Conservation (phyloP, 2,329 filamentous ascomycete genomes). For the Lecanicillium sp. region DNA sequence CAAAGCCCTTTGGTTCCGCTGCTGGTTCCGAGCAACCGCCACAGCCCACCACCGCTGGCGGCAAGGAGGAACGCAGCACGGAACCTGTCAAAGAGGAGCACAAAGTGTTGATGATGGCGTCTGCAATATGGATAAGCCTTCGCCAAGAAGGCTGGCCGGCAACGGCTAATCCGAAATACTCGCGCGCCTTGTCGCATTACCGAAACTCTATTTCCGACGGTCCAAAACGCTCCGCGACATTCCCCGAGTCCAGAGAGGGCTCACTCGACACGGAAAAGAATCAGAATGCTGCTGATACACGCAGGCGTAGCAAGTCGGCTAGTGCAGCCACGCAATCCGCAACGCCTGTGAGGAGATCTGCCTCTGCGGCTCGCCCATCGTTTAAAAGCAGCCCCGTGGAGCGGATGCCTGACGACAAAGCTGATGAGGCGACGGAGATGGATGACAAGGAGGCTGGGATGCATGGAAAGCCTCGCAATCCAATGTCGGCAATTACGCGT, state of each 20-base stretch:
- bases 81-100: slow-evolving; percentile 22
- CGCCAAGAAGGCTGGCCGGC: slow-evolving; percentile 27
- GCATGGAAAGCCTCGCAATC: no score
- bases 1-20: slow-evolving; percentile 22
- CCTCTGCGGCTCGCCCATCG: slow-evolving; percentile 18
- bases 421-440: no score
- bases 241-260: slow-evolving; percentile 7
- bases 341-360: slow-evolving; percentile 7
- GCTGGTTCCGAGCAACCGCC: not conserved
- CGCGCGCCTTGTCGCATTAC: slow-evolving; percentile 16
- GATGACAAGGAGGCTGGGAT: no score
- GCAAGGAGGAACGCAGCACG: slow-evolving; percentile 20
- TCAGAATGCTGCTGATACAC: not conserved
- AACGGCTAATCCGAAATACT: slow-evolving; percentile 20
- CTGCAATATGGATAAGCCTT: slow-evolving; percentile 29
- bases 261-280: slow-evolving; percentile 2
- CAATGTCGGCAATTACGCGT: no score
- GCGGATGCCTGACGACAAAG: not conserved
- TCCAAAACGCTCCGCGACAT: slow-evolving; percentile 6
- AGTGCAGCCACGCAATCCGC: not conserved
- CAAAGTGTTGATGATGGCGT: slow-evolving; percentile 28
- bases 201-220: slow-evolving; percentile 12
- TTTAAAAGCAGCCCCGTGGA: slow-evolving; percentile 15
- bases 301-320: slow-evolving; percentile 3
- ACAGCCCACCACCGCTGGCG: no score